Evolutionary conservation across 2,329 filamentous ascomycete species (phyloP).

Genomic region (Cryphonectria naterciae): DNA sequence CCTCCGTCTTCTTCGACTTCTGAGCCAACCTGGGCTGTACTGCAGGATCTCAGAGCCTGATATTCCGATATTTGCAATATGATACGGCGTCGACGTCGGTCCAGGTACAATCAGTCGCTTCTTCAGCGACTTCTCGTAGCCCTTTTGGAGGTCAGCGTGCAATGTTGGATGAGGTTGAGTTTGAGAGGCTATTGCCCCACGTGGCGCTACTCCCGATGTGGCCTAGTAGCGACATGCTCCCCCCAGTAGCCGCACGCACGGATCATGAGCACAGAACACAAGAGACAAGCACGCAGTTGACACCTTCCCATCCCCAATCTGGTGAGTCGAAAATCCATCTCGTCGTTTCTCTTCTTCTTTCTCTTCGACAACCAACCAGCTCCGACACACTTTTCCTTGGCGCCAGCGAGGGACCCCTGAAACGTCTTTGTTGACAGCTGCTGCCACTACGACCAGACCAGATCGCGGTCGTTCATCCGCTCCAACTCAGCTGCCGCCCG

Average conservation of each 20-base stretch:
- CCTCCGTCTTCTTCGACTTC: background rate
- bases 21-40: background rate
- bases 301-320: background rate
- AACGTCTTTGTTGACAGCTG: background rate
- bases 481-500: background rate
- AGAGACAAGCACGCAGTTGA: background rate
- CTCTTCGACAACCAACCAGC: background rate
- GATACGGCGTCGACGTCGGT: background rate
- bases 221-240: slow-evolving; percentile 5
- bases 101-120: background rate
- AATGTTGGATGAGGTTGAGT: slow-evolving; percentile 20
- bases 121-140: background rate
- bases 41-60: background rate
- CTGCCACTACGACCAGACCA: background rate
- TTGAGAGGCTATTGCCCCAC: slow-evolving; percentile 19
- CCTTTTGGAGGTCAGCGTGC: background rate
- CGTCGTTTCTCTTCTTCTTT: background rate
- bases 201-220: background rate
- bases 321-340: background rate
- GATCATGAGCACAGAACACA: background rate
- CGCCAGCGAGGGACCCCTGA: background rate
- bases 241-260: background rate
- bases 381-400: background rate
- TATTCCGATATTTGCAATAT: background rate
- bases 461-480: background rate